A percentile compares a stretch with the other conserved stretches of the same genome.
These are phyloP conservation scores for Tolypocladium capitatum DNA, from an alignment of 2,329 filamentous ascomycete species.

Conservation along the genomic window DNA sequence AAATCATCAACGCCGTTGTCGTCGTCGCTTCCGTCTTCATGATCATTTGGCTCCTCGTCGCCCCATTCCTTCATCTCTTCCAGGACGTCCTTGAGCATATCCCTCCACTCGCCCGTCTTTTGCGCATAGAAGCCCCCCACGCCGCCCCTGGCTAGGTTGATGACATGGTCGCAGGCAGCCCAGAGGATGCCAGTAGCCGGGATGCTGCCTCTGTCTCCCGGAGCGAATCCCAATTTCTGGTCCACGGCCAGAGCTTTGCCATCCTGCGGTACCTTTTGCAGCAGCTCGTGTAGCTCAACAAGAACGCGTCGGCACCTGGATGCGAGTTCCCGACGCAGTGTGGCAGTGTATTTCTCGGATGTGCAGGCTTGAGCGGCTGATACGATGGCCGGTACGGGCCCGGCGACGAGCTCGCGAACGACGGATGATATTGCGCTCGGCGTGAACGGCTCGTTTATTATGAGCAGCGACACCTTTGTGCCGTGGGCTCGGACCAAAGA, in stretches of 20 bases:
- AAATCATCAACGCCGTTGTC: slow-evolving; percentile 22
- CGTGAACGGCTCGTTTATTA: slow-evolving; percentile 79
- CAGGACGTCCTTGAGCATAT: slow-evolving; percentile 68
- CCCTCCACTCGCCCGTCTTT: slow-evolving; percentile 61
- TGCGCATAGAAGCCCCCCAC: slow-evolving; percentile 56
- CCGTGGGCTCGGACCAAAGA: slow-evolving; percentile 66
- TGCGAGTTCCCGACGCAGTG: slow-evolving; percentile 51
- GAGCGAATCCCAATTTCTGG: slow-evolving; percentile 12
- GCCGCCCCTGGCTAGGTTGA: slow-evolving; percentile 50
- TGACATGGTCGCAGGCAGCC: slow-evolving; percentile 66
- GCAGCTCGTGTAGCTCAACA: slow-evolving; percentile 45
- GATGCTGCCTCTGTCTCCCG: slow-evolving; percentile 39
- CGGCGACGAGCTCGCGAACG: slow-evolving; percentile 56
- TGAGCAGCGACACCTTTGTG: slow-evolving; percentile 76
- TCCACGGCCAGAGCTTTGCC: slow-evolving; percentile 33
- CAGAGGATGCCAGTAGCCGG: slow-evolving; percentile 66
- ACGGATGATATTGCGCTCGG: slow-evolving; percentile 60
- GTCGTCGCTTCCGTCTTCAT: slow-evolving; percentile 38
- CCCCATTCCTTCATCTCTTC: slow-evolving; percentile 83
- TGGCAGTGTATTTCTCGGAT: slow-evolving; percentile 45
- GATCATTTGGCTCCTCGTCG: slow-evolving; percentile 53
- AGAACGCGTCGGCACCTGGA: slow-evolving; percentile 46
- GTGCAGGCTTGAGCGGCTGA: slow-evolving; percentile 55
- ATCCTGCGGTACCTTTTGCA: slow-evolving; percentile 46
- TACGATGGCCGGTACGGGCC: slow-evolving; percentile 62